Conservation (phyloP, 2,329 filamentous ascomycete genomes). For the Scedosporium aurantiacum region DNA sequence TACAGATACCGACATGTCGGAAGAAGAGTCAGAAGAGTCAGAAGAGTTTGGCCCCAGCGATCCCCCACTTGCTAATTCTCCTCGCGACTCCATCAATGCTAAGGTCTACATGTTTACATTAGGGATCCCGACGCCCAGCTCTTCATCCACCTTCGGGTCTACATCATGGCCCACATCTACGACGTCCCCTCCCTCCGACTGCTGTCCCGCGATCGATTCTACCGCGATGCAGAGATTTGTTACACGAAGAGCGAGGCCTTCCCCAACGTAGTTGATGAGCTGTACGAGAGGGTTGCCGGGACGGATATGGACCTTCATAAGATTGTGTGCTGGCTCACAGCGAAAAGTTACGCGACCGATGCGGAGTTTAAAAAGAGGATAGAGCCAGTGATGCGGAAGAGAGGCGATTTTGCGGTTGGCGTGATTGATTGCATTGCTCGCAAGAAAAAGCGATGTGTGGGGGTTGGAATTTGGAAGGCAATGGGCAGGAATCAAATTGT, state of each 20-base stretch:
- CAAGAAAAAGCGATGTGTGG: no score
- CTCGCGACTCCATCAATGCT: neutral
- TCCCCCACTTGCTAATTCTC: no score
- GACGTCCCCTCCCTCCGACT: slow-evolving; percentile 20
- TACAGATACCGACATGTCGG: neutral
- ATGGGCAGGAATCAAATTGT: no score
- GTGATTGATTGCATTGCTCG: slow-evolving; percentile 8
- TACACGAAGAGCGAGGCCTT: slow-evolving; percentile 11
- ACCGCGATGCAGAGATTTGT: slow-evolving; percentile 12
- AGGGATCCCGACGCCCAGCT: neutral
- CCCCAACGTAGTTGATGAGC: slow-evolving; percentile 14
- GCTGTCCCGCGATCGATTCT: slow-evolving; percentile 19
- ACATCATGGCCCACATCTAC: slow-evolving; percentile 25
- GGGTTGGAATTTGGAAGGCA: no score
- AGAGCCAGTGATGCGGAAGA: slow-evolving; percentile 13
- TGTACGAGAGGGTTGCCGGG: slow-evolving; percentile 13
- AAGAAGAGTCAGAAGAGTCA: slow-evolving; percentile 8
- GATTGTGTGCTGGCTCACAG: slow-evolving; percentile 13
- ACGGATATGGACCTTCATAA: slow-evolving; percentile 13
- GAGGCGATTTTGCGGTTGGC: slow-evolving; percentile 12
- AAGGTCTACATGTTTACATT: slow-evolving; percentile 1
- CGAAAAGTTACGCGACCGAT: neutral
- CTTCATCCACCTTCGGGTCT: slow-evolving; percentile 16
- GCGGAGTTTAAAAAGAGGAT: slow-evolving; percentile 5
- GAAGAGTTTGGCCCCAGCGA: slow-evolving; percentile 2